A percentile compares a stretch with the other conserved stretches of the same genome.
Evolutionary conservation across 2,329 filamentous ascomycete genomes (phyloP).

Genomic region (Fusarium nurragi): DNA sequence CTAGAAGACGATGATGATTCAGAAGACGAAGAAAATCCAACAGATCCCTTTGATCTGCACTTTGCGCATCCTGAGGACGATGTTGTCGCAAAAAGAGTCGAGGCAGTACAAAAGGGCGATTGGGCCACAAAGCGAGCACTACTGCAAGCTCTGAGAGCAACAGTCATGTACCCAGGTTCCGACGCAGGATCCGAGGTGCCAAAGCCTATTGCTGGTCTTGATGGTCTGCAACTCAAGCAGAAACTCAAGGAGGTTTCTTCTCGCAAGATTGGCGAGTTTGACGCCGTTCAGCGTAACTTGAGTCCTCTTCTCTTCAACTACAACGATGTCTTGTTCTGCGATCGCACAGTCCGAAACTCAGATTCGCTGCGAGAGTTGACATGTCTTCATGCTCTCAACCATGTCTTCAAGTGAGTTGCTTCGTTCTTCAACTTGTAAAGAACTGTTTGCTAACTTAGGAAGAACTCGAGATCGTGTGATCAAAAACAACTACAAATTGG

Average conservation of each 20-base stretch:
- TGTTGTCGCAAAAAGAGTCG: slow-evolving; percentile 63
- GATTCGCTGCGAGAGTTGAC: slow-evolving; percentile 74
- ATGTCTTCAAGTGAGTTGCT: slow-evolving; percentile 78
- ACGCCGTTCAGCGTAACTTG: slow-evolving; percentile 70
- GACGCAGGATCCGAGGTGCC: slow-evolving; percentile 48
- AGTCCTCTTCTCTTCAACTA: slow-evolving; percentile 83
- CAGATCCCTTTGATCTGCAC: slow-evolving; percentile 83
- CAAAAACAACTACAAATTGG: slow-evolving; percentile 87
- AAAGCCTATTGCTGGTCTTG: slow-evolving; percentile 50
- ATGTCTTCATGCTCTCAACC: slow-evolving; percentile 88
- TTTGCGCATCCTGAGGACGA: slow-evolving; percentile 75
- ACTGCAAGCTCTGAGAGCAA: slow-evolving; percentile 58
- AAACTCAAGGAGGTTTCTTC: slow-evolving; percentile 67
- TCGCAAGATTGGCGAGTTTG: slow-evolving; percentile 66
- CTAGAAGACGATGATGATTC: slow-evolving; percentile 50
- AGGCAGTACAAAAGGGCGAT: slow-evolving; percentile 58
- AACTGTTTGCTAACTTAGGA: slow-evolving; percentile 24
- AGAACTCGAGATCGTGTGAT: slow-evolving; percentile 88
- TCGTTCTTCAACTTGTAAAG: background rate
- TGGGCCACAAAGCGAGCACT: slow-evolving; percentile 62
- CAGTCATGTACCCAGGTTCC: slow-evolving; percentile 58
- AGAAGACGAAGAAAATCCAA: slow-evolving; percentile 62
- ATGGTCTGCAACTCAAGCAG: slow-evolving; percentile 72
- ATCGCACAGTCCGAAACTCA: slow-evolving; percentile 75
- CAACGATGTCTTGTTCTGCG: slow-evolving; percentile 80